Percentiles rank a stretch among this genome's conserved stretches.
These are phyloP conservation scores for Juglanconis oblonga DNA, from an alignment of 2,329 filamentous ascomycete species.

Conservation along the genomic window DNA sequence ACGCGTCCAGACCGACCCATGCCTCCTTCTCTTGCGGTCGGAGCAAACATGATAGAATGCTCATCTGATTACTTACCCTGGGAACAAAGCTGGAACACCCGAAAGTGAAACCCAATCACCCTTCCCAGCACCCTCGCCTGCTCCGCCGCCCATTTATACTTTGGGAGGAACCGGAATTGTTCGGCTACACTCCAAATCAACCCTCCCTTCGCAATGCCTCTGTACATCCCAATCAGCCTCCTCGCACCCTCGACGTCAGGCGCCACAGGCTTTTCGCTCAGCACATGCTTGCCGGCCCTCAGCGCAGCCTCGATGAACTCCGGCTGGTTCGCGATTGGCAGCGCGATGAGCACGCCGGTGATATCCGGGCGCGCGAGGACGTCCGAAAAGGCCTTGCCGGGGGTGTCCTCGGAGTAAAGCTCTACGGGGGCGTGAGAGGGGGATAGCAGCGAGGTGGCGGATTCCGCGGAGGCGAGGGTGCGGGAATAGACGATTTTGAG, in stretches of 20 bases:
- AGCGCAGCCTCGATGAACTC: slow-evolving; percentile 55
- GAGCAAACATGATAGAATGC: too few relatives aligned
- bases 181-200: slow-evolving; percentile 57
- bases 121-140: slow-evolving; percentile 51
- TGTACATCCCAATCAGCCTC: slow-evolving; percentile 39
- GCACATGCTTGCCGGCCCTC: slow-evolving; percentile 49
- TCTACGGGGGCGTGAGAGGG: slow-evolving; percentile 31
- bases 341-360: slow-evolving; percentile 50
- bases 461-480: slow-evolving; percentile 50
- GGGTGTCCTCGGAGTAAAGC: slow-evolving; percentile 54
- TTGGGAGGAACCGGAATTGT: slow-evolving; percentile 63
- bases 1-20: neutral
- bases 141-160: slow-evolving; percentile 49
- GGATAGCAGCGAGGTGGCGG: slow-evolving; percentile 28
- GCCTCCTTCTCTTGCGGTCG: neutral
- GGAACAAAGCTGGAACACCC: slow-evolving; percentile 39
- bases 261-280: slow-evolving; percentile 39
- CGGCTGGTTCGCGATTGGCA: slow-evolving; percentile 59
- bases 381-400: slow-evolving; percentile 41
- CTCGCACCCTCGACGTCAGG: slow-evolving; percentile 33
- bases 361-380: slow-evolving; percentile 51
- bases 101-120: slow-evolving; percentile 41
- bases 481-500: slow-evolving; percentile 64
- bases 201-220: slow-evolving; percentile 17
- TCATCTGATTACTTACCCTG: slow-evolving; percentile 15